Percentiles rank a stretch among this genome's conserved stretches.
phyloP scores from a whole-genome alignment of 352 stramenopile species.

The Phytophthora idaei region DNA sequence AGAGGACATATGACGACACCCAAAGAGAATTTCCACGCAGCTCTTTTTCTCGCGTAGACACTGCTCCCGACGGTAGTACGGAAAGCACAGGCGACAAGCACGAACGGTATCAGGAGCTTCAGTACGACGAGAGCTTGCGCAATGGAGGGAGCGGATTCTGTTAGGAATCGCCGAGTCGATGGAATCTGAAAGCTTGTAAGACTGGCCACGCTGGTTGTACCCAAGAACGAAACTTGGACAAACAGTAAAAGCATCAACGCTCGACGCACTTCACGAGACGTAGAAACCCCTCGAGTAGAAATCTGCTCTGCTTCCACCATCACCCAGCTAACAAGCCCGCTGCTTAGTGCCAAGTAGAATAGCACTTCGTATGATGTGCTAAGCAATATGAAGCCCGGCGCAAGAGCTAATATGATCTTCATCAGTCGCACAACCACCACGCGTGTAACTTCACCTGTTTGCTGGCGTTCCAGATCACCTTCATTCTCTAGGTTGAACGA shows the following conservation, averaged over 20 bases:
- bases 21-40: conserved; percentile 14
- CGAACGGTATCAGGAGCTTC: conserved; percentile 80
- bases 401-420: conserved; percentile 53
- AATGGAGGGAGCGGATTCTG: conserved; percentile 60
- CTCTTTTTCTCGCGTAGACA: conserved; percentile 14
- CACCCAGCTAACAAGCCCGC: conserved; percentile 62
- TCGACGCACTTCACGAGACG: conserved; percentile 45
- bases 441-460: conserved; percentile 1
- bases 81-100: conserved; percentile 71
- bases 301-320: conserved; percentile 44
- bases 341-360: conserved; percentile 65
- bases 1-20: conserved; percentile 52
- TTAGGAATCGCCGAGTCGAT: conserved; percentile 77
- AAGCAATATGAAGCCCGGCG: conserved; percentile 63
- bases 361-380: conserved; percentile 81
- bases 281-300: conserved; percentile 1
- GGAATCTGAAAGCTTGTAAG: conserved; percentile 85
- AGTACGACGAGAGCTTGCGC: conserved; percentile 71
- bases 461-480: conserved; percentile 22
- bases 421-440: conserved; percentile 42
- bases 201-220: conserved; percentile 79
- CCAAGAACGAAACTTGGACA: conserved; percentile 84
- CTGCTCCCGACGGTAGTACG: conserved; percentile 30
- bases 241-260: conserved; percentile 78
- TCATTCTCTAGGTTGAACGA: conserved; percentile 14